Conservation (phyloP, 768 basidiomycete species). For the Suillus brevipes region DNA sequence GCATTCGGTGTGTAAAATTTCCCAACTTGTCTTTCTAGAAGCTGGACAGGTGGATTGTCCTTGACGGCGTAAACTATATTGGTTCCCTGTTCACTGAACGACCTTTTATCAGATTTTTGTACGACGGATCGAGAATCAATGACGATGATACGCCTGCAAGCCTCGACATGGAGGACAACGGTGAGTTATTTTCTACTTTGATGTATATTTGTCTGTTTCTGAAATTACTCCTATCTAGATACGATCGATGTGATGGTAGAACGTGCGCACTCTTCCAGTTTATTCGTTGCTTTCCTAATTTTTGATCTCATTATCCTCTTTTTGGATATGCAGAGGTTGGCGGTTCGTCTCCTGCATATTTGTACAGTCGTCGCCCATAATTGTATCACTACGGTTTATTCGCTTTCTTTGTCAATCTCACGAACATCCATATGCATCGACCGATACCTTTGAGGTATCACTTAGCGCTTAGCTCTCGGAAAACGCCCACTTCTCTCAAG, state of each 20-base stretch:
- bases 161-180: slow-evolving; percentile 88
- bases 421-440: not conserved
- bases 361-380: slow-evolving; percentile 13
- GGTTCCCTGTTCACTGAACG: not conserved
- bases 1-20: slow-evolving; percentile 70
- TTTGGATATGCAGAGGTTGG: slow-evolving; percentile 42
- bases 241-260: slow-evolving; percentile 97
- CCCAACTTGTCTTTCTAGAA: not conserved
- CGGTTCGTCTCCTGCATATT: slow-evolving; percentile 30
- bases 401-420: slow-evolving; percentile 6
- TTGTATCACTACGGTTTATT: slow-evolving; percentile 14
- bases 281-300: slow-evolving; percentile 11
- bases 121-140: slow-evolving; percentile 82
- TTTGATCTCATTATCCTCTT: slow-evolving; percentile 4
- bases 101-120: slow-evolving; percentile 69
- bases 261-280: slow-evolving; percentile 55
- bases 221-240: slow-evolving; percentile 44
- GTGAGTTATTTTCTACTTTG: slow-evolving; percentile 41
- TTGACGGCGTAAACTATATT: not conserved
- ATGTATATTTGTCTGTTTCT: slow-evolving; percentile 9
- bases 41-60: not conserved
- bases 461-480: not conserved
- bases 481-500: not conserved
- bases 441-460: not conserved
- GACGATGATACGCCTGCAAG: slow-evolving; percentile 86